Evolutionary conservation across 768 basidiomycete genomes (phyloP).

Genomic region (Mycena vulgaris): DNA sequence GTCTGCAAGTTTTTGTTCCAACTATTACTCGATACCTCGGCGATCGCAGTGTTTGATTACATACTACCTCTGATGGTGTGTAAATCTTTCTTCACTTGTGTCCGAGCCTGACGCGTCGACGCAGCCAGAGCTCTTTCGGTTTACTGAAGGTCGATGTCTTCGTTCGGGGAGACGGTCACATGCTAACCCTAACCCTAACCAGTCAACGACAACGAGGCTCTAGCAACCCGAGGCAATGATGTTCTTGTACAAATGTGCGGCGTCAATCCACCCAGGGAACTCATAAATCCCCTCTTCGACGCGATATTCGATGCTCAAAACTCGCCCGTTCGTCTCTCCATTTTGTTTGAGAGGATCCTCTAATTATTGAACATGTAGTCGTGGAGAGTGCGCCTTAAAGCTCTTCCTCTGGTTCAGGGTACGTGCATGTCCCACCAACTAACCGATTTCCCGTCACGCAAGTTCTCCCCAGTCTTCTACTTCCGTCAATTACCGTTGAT

Average conservation of each 20-base stretch:
- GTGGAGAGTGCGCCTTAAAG: constrained; percentile 90
- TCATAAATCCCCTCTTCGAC: constrained; percentile 79
- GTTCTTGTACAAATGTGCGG: constrained; percentile 90
- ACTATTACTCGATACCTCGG: constrained; percentile 82
- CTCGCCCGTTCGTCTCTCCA: constrained; percentile 70
- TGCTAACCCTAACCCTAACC: constrained; percentile 10
- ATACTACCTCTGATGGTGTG: constrained; percentile 85
- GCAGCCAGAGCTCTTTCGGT: constrained; percentile 82
- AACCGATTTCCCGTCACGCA: neutral
- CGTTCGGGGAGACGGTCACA: constrained; percentile 12
- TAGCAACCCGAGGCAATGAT: constrained; percentile 73
- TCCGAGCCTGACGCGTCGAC: constrained; percentile 16
- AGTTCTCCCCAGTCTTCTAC: constrained; percentile 74
- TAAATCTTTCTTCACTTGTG: constrained; percentile 27
- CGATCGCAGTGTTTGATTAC: constrained; percentile 84
- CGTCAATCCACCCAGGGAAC: constrained; percentile 79
- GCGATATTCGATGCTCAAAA: constrained; percentile 81
- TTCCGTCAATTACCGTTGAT: constrained; percentile 92
- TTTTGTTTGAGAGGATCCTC: neutral
- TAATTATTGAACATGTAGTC: constrained; percentile 64
- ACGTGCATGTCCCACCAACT: constrained; percentile 19
- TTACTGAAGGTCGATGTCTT: constrained; percentile 71
- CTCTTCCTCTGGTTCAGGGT: constrained; percentile 88
- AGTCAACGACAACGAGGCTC: constrained; percentile 85
- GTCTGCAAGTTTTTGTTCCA: constrained; percentile 87